These are phyloP conservation scores for Dimocarpus longan DNA, from an alignment of 345 rosid species.

Conservation along the genomic window DNA sequence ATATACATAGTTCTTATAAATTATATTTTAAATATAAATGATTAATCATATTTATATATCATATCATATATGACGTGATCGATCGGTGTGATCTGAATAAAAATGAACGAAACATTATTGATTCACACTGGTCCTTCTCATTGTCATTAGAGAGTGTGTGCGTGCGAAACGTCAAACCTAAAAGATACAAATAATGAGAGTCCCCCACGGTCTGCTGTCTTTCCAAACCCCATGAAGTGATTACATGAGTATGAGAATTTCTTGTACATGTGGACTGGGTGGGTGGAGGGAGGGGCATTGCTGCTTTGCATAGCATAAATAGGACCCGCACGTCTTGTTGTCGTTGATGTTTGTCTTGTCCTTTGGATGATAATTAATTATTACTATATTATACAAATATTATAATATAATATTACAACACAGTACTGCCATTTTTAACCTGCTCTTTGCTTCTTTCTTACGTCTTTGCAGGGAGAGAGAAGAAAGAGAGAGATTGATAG, in stretches of 20 bases:
- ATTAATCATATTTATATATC: too few relatives aligned
- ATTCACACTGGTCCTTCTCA: neutral
- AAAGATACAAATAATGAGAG: constrained; percentile 11
- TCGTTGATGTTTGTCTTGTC: constrained; percentile 16
- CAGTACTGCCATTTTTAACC: constrained; percentile 22
- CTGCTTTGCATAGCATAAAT: constrained; percentile 14
- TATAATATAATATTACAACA: neutral
- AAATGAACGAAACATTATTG: neutral
- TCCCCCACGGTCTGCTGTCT: constrained; percentile 5
- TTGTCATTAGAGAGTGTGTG: neutral
- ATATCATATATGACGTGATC: too few relatives aligned
- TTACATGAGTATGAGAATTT: constrained; percentile 1
- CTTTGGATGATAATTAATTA: constrained; percentile 7
- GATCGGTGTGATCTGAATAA: too few relatives aligned
- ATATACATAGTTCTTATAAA: too few relatives aligned
- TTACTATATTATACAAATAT: neutral
- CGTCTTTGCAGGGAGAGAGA: constrained; percentile 46
- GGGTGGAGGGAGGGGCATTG: neutral
- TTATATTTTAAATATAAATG: too few relatives aligned
- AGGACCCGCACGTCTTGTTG: constrained; percentile 20
- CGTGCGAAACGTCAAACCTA: constrained; percentile 19
- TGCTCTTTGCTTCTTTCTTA: constrained; percentile 58
- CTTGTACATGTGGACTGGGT: neutral
- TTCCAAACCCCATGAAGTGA: constrained; percentile 20
- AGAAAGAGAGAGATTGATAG: constrained; percentile 45